Evolutionary conservation across 192 early-diverging fungal species (phyloP), one percentile per base, ranked within the genome.

Genomic region (Rhizoclosmatium globosum): DNA sequence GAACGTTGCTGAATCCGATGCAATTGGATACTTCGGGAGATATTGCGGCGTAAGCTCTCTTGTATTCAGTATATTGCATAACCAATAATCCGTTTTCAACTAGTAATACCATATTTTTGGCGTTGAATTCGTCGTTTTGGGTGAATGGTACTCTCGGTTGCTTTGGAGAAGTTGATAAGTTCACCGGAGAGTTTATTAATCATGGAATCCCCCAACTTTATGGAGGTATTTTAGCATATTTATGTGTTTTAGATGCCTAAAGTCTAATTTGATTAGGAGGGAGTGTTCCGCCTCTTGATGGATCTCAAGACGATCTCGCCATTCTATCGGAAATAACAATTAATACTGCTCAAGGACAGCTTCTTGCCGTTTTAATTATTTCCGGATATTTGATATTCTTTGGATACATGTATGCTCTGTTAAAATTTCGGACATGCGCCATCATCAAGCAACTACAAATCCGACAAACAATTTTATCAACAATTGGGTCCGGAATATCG

Each of bases 1-100:
- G 67, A 68, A 68, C 67, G 7, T 46, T 68, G 44, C 67, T 68
- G 1, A 19, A 68, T 68, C 67, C 67, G 13, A 41, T 64, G 23
- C 15, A 64, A 41, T 23, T 64, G 21, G 62, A 64, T 4, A 13
- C 23, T 13, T 64, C 31, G 15, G 62, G 62, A 13, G 62, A 64
- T 41, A 64, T 64, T 64, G 62, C 62, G 9, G 62, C 62, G 31
- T 58, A 58, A 17, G 57, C 21, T n/a, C 57, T 31, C 31, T 31
- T 31, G 31, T 31, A 58, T 21, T 2, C 53, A 11, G 57, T 21
- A 58, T 3, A 31, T 31, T 58, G 17, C 2, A 58, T 21, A 58
- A n/a, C 21, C 21, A 2, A n/a, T 21, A 58, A 58, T 21, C 17
- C 57, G 21, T 58, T 58, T 2, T 3, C 3, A 21, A 21, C 57